Base-by-base conservation (phyloP, 257 asterid species). In the Ophiorrhiza pumila region DNA sequence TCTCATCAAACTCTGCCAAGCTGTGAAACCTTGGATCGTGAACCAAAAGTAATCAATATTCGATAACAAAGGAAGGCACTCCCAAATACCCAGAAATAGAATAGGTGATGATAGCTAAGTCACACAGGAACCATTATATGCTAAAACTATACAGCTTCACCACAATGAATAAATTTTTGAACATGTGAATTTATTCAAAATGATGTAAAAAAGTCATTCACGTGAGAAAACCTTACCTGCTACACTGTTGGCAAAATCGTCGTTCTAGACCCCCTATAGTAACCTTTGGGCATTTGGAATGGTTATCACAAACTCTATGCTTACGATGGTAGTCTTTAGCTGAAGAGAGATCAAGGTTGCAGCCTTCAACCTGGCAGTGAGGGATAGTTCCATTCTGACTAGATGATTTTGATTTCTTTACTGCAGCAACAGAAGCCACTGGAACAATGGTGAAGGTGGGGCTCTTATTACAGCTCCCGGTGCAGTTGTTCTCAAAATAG, bases 181-280 rank as follows among this genome's bases (percentile, higher is more conserved):
- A 52, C 55, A 4, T n/a, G n/a, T n/a, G n/a, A n/a, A n/a, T n/a
- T 1, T 52, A 27, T 10, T 25, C n/a, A 49, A n/a, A n/a, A n/a
- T n/a, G n/a, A n/a, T n/a, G n/a, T n/a, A n/a, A 35, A 45, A 74
- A 22, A 37, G 1, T 39, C 49, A 43, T 45, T 15, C n/a, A n/a
- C 47, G 11, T 22, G 39, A 55, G 72, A 41, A 45, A 67, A 52
- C 31, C 46, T 39, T 60, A 94, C 97, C 98, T 91, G 91, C 98
- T 94, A 82, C 98, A 94, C 79, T 94, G 98, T 72, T 94, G 98
- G 81, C 98, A 93, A 82, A 93, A 93, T 32, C 98, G 91, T 43
- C 91, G 96, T 50, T 86, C 97, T 65, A 78, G 71, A 65, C 96
- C 96, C 71, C 87, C 90, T 41, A 93, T 81, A 29, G 82, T 53